Evolutionary conservation across 768 basidiomycete species (phyloP), one percentile per base, ranked within the genome.

Genomic region (Mycena floridula): DNA sequence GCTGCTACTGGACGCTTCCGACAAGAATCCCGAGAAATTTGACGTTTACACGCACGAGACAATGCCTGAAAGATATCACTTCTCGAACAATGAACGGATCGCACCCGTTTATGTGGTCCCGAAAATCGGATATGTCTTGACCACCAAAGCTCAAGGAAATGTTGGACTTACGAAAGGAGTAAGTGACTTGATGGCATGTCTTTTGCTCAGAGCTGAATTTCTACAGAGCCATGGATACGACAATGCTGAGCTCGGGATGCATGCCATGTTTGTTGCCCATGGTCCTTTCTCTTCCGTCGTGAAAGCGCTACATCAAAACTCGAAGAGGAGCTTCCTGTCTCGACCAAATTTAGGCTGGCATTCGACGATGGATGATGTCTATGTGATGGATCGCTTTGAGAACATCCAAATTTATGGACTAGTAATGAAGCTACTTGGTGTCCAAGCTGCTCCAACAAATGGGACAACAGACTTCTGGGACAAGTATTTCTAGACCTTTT

Each of bases 401-500:
- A 95, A 94, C 51, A 78, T 93, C 28, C 81, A 95, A 64, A 65
- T 96, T 23, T 94, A 94, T 60, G 83, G 82, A 50, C 79, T 95
- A 18, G 72, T 92, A 44, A 75, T 81, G 66, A 85, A 79, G 58
- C 66, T 94, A 28, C 65, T 93, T 23, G 84, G 79, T 6, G 76
- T 89, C 26, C 71, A 76, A 51, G 73, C 75, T 7, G 83, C 82
- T 24, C 53, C 59, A 15, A 89, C 74, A 37, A 94, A 94, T 53
- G 91, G 90, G 23, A 90, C 89, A 2, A 43, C 44, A 23, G 81
- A 83, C 9, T 94, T 93, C 62, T 95, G 92, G 92, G 79, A 91
- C 57, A 68, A 69, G 50, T 91, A 85, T 60, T 67, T 92, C 42
- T 82, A 54, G 43, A 7, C 16, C 13, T 18, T n/a, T n/a, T n/a